Conservation (phyloP, 345 rosid species). For the Populus pruinosa region DNA sequence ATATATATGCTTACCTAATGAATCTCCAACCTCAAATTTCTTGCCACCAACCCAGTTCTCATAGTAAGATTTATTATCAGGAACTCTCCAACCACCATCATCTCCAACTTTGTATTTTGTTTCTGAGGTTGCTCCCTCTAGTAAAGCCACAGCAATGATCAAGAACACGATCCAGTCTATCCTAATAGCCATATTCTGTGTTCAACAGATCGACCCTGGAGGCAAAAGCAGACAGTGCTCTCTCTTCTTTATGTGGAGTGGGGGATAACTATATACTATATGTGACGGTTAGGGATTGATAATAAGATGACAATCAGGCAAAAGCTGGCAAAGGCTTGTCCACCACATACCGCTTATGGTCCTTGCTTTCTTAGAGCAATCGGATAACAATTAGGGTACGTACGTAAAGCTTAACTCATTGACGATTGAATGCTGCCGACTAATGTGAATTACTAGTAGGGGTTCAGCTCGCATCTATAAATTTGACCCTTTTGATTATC, state of each 20-base stretch:
- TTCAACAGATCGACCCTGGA: slow-evolving; percentile 19
- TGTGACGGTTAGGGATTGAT: too few species aligned
- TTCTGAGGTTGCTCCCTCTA: background rate
- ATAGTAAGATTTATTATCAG: slow-evolving; percentile 7
- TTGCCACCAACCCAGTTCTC: slow-evolving; percentile 19
- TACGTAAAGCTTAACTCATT: too few species aligned
- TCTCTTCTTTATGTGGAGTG: background rate
- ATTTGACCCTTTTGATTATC: too few species aligned
- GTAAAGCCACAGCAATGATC: background rate
- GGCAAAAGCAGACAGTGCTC: background rate
- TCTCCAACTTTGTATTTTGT: background rate
- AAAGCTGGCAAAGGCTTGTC: too few species aligned
- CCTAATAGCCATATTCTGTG: slow-evolving; percentile 5
- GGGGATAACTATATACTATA: too few species aligned
- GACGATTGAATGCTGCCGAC: too few species aligned
- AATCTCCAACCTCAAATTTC: slow-evolving; percentile 22
- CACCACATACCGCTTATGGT: too few species aligned
- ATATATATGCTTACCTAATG: slow-evolving; percentile 10
- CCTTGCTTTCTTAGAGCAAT: too few species aligned
- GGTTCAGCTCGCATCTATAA: too few species aligned
- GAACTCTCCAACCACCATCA: slow-evolving; percentile 9
- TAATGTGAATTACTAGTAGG: too few species aligned
- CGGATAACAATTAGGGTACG: too few species aligned
- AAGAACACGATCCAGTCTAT: background rate
- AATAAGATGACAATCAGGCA: too few species aligned